These are phyloP conservation scores for Colletotrichum nymphaeae DNA, from an alignment of 2,329 filamentous ascomycete genomes.

Conservation along the genomic window DNA sequence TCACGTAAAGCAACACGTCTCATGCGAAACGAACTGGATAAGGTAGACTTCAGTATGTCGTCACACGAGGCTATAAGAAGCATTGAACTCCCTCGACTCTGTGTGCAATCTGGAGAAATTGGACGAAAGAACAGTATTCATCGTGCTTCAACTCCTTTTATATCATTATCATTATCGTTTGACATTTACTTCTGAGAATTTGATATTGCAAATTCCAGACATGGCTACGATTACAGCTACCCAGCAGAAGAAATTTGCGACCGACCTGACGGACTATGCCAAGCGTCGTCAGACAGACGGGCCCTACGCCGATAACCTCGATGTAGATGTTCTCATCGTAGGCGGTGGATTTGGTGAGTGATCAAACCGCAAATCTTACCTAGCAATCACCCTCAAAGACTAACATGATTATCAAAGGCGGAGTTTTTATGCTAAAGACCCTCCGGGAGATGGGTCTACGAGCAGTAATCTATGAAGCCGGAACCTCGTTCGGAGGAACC, in stretches of 20 bases:
- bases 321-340: slow-evolving; percentile 57
- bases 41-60: not conserved
- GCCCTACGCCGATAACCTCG: slow-evolving; percentile 54
- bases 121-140: not conserved
- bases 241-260: slow-evolving; percentile 52
- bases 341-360: slow-evolving; percentile 53
- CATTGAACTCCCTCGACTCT: not conserved
- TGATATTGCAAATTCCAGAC: not conserved
- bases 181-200: no score
- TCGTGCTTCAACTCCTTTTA: not conserved
- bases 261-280: slow-evolving; percentile 53
- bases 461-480: slow-evolving; percentile 63
- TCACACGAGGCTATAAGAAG: slow-evolving; percentile 5
- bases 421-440: slow-evolving; percentile 62
- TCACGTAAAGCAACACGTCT: slow-evolving; percentile 3
- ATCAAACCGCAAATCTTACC: no score
- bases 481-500: slow-evolving; percentile 60
- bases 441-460: slow-evolving; percentile 62
- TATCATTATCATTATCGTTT: no score
- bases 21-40: slow-evolving; percentile 11
- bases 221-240: slow-evolving; percentile 37
- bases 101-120: not conserved
- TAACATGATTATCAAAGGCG: slow-evolving; percentile 37
- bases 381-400: not conserved
- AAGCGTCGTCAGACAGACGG: slow-evolving; percentile 44